These are phyloP conservation scores for Boletus sensibilis DNA, from an alignment of 768 basidiomycete genomes.

Conservation along the genomic window DNA sequence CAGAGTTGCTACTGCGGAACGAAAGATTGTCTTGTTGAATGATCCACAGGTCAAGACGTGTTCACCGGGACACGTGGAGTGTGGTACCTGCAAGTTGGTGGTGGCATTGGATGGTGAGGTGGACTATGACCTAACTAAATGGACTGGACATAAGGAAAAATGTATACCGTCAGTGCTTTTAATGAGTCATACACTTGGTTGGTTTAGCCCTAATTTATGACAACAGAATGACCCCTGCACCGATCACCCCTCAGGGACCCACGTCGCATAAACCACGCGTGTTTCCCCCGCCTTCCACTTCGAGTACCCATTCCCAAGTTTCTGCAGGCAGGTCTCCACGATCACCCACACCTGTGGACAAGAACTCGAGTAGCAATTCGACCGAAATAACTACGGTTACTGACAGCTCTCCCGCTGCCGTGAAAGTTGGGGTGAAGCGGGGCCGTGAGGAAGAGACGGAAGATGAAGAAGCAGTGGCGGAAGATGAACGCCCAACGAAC, in stretches of 20 bases:
- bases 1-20: slow-evolving; percentile 59
- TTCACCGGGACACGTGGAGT: slow-evolving; percentile 46
- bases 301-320: slow-evolving; percentile 14
- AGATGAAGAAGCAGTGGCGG: slow-evolving; percentile 30
- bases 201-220: slow-evolving; percentile 3
- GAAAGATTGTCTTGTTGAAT: slow-evolving; percentile 61
- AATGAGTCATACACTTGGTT: not conserved
- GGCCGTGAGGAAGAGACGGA: slow-evolving; percentile 45
- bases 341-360: slow-evolving; percentile 10
- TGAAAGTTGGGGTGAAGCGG: slow-evolving; percentile 45
- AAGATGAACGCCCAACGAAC: slow-evolving; percentile 45
- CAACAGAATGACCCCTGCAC: slow-evolving; percentile 19
- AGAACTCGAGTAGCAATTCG: slow-evolving; percentile 29
- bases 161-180: slow-evolving; percentile 42
- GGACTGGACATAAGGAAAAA: slow-evolving; percentile 59
- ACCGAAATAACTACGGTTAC: slow-evolving; percentile 41
- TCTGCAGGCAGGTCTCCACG: slow-evolving; percentile 15
- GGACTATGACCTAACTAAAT: slow-evolving; percentile 60
- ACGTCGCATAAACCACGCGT: slow-evolving; percentile 13
- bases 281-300: slow-evolving; percentile 19
- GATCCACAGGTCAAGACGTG: slow-evolving; percentile 59
- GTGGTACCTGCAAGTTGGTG: slow-evolving; percentile 47
- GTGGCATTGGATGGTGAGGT: slow-evolving; percentile 47
- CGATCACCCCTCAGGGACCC: slow-evolving; percentile 20
- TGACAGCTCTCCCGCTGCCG: slow-evolving; percentile 17